Base-by-base conservation (phyloP, 2,329 filamentous ascomycete genomes). In the Neofusicoccum kwambonambiense region DNA sequence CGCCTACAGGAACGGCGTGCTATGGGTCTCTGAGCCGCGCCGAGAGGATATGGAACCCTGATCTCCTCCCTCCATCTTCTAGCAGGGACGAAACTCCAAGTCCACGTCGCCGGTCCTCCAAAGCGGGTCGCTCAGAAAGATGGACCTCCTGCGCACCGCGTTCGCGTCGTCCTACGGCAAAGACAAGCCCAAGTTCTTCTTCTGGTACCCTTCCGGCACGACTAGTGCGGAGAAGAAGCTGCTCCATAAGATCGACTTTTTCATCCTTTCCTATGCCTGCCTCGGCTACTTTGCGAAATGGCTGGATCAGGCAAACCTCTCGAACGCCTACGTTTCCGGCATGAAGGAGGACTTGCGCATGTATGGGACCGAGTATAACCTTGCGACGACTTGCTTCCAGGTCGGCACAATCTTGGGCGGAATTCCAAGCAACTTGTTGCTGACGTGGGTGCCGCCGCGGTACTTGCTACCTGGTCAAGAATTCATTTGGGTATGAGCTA, bases 331-430 rank as follows among this genome's bases (percentile, higher is more conserved):
- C 35, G 70, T 72, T 12, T 71, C 69, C 8, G 71, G 71, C 17
- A 72, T 72, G 70, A 71, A 72, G n/a, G 71, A 72, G 35, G 71
- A 71, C 15, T 68, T 72, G 34, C 31, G 15, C n/a, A 39, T 52
- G 50, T 52, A 52, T 15, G 50, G 50, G 15, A 52, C 69, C 31
- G 62, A 72, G 15, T 70, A 69, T 64, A 72, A 72, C 61, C 41
- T 45, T 9, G 50, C 41, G 4, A 64, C 19, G 15, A 64, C 51
- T 3, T 64, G 49, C 51, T 64, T 64, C 51, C 50, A 64, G 12
- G 31, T 64, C 17, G 62, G 62, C 0, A 37, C 34, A 2, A 64
- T 64, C 11, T 27, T 57, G 37, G 62, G 51, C 17, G 39, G 42
- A 1, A 49, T 58, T 27, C 41, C 51, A 9, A 39, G 35, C 41